phyloP scores from a whole-genome alignment of 2,329 filamentous ascomycete genomes.

The Cryoendolithus antarcticus region DNA sequence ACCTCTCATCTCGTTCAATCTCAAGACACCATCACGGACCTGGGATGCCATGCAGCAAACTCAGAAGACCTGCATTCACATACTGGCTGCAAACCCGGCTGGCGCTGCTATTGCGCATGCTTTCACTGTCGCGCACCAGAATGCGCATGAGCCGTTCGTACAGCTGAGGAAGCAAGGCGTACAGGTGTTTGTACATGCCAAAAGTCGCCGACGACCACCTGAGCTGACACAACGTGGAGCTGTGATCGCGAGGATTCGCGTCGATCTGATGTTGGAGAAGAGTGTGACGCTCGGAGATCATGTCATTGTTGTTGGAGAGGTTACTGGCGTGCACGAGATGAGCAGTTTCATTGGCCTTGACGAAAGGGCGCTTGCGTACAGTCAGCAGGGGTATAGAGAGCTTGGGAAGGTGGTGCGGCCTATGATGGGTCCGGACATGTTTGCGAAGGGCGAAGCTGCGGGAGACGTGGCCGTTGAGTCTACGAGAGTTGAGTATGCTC shows the following conservation, averaged over 20 bases:
- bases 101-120: constrained; percentile 22
- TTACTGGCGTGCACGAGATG: constrained; percentile 9
- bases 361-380: constrained; percentile 10
- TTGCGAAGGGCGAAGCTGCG: too few species aligned
- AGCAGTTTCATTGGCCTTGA: background rate
- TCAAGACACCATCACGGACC: constrained; percentile 44
- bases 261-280: constrained; percentile 24
- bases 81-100: constrained; percentile 26
- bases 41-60: constrained; percentile 36
- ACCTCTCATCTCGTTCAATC: constrained; percentile 51
- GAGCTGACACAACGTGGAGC: constrained; percentile 6
- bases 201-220: background rate
- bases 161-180: constrained; percentile 4
- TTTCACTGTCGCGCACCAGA: constrained; percentile 19
- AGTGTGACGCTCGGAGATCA: constrained; percentile 34
- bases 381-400: constrained; percentile 9
- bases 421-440: background rate
- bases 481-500: too few species aligned
- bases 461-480: too few species aligned
- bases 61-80: constrained; percentile 37
- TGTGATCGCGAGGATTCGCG: constrained; percentile 22
- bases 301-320: constrained; percentile 33
- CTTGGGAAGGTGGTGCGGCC: constrained; percentile 7
- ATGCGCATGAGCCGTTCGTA: constrained; percentile 13
- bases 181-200: background rate